phyloP scores from a whole-genome alignment of 1,284 basidiomycete genomes.

The Fistulinella cinereoalba region DNA sequence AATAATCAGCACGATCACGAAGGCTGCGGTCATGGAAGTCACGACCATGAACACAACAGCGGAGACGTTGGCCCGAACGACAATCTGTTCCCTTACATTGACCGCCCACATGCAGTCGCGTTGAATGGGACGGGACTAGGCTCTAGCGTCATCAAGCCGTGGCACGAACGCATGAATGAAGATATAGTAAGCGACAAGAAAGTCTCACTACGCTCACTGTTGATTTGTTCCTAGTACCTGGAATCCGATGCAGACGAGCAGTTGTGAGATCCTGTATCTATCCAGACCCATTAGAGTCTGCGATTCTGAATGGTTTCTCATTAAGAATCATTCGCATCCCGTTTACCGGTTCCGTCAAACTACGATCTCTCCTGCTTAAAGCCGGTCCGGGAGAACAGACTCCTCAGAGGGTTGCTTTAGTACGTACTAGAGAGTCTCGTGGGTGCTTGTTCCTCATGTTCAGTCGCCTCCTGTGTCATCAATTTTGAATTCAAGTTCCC shows the following conservation, averaged over 20 bases:
- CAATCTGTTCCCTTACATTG: conserved; percentile 67
- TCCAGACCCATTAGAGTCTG: background rate
- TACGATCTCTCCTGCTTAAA: conserved; percentile 72
- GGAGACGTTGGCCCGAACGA: conserved; percentile 58
- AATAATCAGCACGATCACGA: conserved; percentile 52
- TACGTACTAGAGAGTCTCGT: conserved; percentile 39
- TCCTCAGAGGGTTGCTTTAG: conserved; percentile 63
- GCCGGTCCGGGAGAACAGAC: conserved; percentile 71
- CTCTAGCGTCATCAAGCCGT: conserved; percentile 68
- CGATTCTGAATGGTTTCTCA: conserved; percentile 7
- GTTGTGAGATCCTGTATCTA: conserved; percentile 46
- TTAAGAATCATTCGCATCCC: conserved; percentile 73
- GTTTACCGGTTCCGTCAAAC: conserved; percentile 76
- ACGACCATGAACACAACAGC: conserved; percentile 51
- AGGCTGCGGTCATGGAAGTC: conserved; percentile 53
- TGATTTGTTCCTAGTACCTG: conserved; percentile 48
- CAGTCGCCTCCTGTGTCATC: too few relatives aligned
- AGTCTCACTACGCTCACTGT: background rate
- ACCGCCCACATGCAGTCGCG: conserved; percentile 68
- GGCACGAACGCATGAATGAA: conserved; percentile 68
- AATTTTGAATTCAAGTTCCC: conserved; percentile 49
- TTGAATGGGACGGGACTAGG: conserved; percentile 58
- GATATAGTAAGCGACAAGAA: conserved; percentile 43
- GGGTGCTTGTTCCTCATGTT: too few relatives aligned
- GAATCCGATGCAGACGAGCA: conserved; percentile 85